Percentiles rank a stretch among this genome's conserved stretches.
These are phyloP conservation scores for Podaxis sp. DNA, from an alignment of 768 basidiomycete genomes.

Conservation along the genomic window DNA sequence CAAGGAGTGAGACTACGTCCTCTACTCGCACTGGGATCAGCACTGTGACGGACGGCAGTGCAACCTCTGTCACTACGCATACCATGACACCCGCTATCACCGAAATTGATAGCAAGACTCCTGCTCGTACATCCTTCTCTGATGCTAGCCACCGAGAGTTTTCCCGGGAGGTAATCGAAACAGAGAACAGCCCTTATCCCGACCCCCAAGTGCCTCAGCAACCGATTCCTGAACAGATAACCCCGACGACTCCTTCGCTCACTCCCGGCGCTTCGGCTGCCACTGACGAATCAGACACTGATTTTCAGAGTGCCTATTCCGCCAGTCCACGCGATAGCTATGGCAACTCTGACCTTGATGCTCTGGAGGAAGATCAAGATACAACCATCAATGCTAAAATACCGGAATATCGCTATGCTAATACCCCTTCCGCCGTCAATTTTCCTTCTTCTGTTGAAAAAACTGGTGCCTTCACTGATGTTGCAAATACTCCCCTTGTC, in stretches of 20 bases:
- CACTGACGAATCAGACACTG: constrained; percentile 77
- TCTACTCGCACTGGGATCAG: constrained; percentile 45
- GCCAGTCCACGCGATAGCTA: constrained; percentile 68
- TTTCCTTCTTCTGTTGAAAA: background rate
- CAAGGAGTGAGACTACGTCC: constrained; percentile 60
- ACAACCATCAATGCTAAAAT: background rate
- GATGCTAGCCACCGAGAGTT: constrained; percentile 29
- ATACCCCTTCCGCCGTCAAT: background rate
- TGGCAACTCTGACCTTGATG: constrained; percentile 37
- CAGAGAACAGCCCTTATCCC: constrained; percentile 24
- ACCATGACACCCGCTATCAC: constrained; percentile 16
- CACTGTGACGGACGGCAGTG: constrained; percentile 19
- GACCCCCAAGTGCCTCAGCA: constrained; percentile 17
- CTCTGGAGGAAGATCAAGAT: constrained; percentile 4
- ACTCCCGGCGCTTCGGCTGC: constrained; percentile 23
- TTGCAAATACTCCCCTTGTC: background rate
- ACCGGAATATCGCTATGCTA: background rate
- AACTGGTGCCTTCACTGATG: background rate
- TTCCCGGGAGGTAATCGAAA: constrained; percentile 27
- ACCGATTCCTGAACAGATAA: background rate
- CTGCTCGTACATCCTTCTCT: constrained; percentile 36
- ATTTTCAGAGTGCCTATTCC: constrained; percentile 86
- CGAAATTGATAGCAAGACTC: constrained; percentile 34
- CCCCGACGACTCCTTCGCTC: constrained; percentile 18
- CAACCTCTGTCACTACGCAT: constrained; percentile 12